These are phyloP conservation scores for Tanacetum coccineum DNA, from an alignment of 129 eudicot genomes.

Conservation along the genomic window DNA sequence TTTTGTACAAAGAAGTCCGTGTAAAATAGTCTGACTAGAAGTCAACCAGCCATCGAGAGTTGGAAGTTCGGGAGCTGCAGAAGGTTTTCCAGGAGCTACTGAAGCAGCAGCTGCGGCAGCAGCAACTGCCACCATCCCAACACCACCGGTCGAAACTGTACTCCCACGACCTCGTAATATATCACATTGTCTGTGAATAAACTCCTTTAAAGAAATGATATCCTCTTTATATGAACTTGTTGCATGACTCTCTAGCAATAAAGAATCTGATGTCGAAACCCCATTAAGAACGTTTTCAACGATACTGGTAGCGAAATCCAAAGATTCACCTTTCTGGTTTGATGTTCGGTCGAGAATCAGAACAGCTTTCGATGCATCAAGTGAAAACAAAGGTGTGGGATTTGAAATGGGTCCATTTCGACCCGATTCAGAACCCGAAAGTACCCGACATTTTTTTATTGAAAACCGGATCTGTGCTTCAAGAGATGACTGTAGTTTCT, in stretches of 20 bases:
- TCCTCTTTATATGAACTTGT: constrained; percentile 70
- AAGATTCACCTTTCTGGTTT: constrained; percentile 60
- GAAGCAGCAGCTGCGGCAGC: constrained; percentile 96
- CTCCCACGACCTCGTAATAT: constrained; percentile 76
- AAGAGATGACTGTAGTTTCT: constrained; percentile 80
- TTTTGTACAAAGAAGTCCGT: constrained; percentile 65
- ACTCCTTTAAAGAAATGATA: constrained; percentile 69
- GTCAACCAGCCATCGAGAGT: constrained; percentile 71
- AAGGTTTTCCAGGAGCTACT: constrained; percentile 66
- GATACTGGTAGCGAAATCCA: constrained; percentile 69
- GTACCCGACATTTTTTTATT: constrained; percentile 82
- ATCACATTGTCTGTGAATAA: constrained; percentile 72
- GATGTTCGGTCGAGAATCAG: constrained; percentile 58
- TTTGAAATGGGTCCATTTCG: constrained; percentile 56
- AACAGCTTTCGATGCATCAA: constrained; percentile 83
- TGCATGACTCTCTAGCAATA: constrained; percentile 70
- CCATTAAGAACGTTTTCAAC: constrained; percentile 75
- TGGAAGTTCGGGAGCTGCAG: constrained; percentile 70
- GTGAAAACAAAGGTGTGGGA: constrained; percentile 66
- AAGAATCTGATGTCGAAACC: constrained; percentile 68
- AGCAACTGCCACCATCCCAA: constrained; percentile 90
- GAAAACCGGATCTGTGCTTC: constrained; percentile 93
- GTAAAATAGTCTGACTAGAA: constrained; percentile 59
- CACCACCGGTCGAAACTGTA: constrained; percentile 52
- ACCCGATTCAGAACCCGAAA: constrained; percentile 58